Evolutionary conservation across 179 eudicot species (phyloP).

Genomic region (Nepenthes alata): DNA sequence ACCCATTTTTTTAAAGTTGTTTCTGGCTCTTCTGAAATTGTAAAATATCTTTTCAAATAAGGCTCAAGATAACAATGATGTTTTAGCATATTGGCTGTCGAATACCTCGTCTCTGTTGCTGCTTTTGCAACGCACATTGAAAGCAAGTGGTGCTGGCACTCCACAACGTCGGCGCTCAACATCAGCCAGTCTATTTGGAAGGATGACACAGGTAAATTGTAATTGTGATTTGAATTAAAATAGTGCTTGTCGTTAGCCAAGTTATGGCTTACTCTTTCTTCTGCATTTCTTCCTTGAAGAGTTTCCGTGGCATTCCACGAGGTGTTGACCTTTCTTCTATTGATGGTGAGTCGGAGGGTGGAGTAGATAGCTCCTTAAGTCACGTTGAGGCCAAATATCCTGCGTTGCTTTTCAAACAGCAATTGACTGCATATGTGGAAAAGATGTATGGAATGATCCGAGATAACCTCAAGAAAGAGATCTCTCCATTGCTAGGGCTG

Average conservation of each 20-base stretch:
- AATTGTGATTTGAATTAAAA: not conserved
- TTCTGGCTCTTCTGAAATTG: constrained; percentile 15
- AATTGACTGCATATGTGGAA: constrained; percentile 81
- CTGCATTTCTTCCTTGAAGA: constrained; percentile 23
- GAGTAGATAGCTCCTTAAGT: constrained; percentile 23
- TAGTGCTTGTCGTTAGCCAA: not conserved
- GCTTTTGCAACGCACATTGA: constrained; percentile 67
- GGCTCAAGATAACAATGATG: constrained; percentile 77
- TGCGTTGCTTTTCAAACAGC: constrained; percentile 83
- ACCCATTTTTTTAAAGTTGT: not conserved
- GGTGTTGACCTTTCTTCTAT: constrained; percentile 45
- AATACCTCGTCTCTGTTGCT: constrained; percentile 68
- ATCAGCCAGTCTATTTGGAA: constrained; percentile 64
- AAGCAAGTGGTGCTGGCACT: constrained; percentile 69
- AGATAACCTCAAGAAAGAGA: constrained; percentile 76
- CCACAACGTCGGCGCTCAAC: constrained; percentile 57
- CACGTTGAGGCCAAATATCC: constrained; percentile 89
- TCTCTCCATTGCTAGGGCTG: constrained; percentile 75
- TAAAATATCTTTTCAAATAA: constrained; percentile 16
- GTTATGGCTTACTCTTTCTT: not conserved
- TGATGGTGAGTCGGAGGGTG: constrained; percentile 34
- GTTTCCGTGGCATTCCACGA: constrained; percentile 78
- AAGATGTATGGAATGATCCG: constrained; percentile 91
- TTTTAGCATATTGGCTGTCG: constrained; percentile 78
- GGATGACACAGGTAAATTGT: constrained; percentile 56